These are phyloP conservation scores for Naganishia liquefaciens DNA, from an alignment of 1,284 basidiomycete species.

Conservation along the genomic window DNA sequence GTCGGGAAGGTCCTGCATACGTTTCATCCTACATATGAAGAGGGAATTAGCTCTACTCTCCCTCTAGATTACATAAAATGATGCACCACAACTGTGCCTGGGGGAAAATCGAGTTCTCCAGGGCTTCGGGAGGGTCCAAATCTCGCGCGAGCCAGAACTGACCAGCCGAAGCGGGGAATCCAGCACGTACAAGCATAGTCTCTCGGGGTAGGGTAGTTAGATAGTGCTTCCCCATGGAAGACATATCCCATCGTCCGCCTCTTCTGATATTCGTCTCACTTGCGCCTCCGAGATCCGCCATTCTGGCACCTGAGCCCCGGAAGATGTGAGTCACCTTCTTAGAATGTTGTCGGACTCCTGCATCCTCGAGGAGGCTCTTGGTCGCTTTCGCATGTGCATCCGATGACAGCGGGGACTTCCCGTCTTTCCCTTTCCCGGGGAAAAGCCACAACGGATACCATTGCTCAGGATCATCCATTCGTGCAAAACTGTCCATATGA, in stretches of 20 bases:
- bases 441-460: slow-evolving; percentile 3
- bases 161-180: neutral
- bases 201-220: slow-evolving; percentile 1
- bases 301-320: slow-evolving; percentile 7
- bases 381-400: neutral
- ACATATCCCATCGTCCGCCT: slow-evolving; percentile 8
- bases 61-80: too few relatives aligned
- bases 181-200: slow-evolving; percentile 12
- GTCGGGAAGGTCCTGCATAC: too few relatives aligned
- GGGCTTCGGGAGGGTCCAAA: neutral
- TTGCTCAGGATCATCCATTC: neutral
- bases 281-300: neutral
- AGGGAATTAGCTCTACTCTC: too few relatives aligned
- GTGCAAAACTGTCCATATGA: neutral
- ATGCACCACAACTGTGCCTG: neutral
- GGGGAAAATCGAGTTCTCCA: neutral
- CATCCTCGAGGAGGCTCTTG: neutral
- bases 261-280: neutral
- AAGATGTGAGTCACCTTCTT: slow-evolving; percentile 19
- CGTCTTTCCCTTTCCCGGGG: neutral
- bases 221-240: slow-evolving; percentile 4
- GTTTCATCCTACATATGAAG: too few relatives aligned
- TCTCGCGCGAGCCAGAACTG: slow-evolving; percentile 7
- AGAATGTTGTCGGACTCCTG: neutral
- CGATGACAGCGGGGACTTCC: neutral